Percentiles rank a stretch among this genome's conserved stretches.
Conservation (phyloP, 2,329 filamentous ascomycete species). For the Ilyonectria mors-panacis region DNA sequence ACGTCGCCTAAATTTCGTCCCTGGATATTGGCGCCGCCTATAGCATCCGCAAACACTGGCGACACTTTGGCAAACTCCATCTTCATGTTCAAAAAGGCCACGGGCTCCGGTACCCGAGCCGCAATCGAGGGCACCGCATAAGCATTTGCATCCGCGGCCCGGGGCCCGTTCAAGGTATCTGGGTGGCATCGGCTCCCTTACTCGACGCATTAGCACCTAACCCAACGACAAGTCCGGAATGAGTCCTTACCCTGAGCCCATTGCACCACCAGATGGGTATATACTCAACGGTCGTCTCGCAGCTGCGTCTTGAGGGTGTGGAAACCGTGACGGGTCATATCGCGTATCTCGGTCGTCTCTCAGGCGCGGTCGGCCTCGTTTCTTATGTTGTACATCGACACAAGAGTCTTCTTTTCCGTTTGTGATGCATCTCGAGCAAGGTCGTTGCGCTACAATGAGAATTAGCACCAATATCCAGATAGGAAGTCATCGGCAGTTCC, state of each 20-base stretch:
- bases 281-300: conserved; percentile 66
- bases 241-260: conserved; percentile 62
- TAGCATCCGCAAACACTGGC: conserved; percentile 67
- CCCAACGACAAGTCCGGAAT: conserved; percentile 64
- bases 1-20: conserved; percentile 69
- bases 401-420: conserved; percentile 87
- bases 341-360: conserved; percentile 78
- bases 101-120: conserved; percentile 63
- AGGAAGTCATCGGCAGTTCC: background rate
- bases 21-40: conserved; percentile 64
- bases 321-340: conserved; percentile 67
- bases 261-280: conserved; percentile 62
- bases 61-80: conserved; percentile 72
- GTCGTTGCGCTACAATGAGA: conserved; percentile 73
- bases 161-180: conserved; percentile 67
- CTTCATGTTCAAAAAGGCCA: conserved; percentile 72
- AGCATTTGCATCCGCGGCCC: conserved; percentile 63
- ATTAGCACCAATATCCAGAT: conserved; percentile 49
- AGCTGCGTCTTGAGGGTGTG: conserved; percentile 61
- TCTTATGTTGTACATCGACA: conserved; percentile 89
- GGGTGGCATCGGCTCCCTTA: conserved; percentile 62
- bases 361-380: conserved; percentile 82
- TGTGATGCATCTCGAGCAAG: conserved; percentile 82
- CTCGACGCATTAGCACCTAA: conserved; percentile 65
- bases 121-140: conserved; percentile 62